Evolutionary conservation across 345 rosid genomes (phyloP), one percentile per base, ranked within the genome.

Genomic region (Brassica juncea): DNA sequence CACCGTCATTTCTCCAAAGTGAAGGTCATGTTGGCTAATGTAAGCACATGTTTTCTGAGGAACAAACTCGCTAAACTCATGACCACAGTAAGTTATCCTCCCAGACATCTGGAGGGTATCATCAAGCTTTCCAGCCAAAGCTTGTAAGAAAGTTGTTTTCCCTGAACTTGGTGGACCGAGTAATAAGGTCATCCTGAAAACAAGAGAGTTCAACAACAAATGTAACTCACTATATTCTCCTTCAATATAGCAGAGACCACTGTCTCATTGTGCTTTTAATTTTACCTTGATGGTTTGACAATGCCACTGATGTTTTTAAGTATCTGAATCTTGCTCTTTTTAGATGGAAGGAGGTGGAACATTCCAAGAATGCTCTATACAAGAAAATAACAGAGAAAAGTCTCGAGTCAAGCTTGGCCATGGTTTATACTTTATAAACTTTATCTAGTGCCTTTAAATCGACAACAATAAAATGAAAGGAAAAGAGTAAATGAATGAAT

Each of bases 151-250:
- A 19, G 97, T 92, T 73, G 99, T 89, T 84, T 94, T 92, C 70
- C 99, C 97, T 5, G 99, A 86, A 5, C 87, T 87, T 2, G 99
- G 99, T 23, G 97, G 99, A 66, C 99, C 99, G 8, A 94, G 90
- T 66, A 94, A 84, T 12, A 92, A 86, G 0, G 97, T 85, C 92
- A 94, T 83, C 91, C 99, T 94, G 87, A 31, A 86, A 68, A 23
- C 44, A 49, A 67, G 47, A 39, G 3, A 21, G 19, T 52, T 52
- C 57, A 52, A 52, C 57, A 73, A 49, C 32, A 73, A 59, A 23
- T 39, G 47, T 39, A 39, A 39, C 47, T 39, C 14, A 39, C 47
- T 39, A 10, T 39, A 39, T 39, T 39, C 47, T 39, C 12, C 47
- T 39, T 39, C 47, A 9, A 39, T 39, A 10, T 10, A 39, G 14